Evolutionary conservation across 257 asterid genomes (phyloP).

Genomic region (Striga asiatica): DNA sequence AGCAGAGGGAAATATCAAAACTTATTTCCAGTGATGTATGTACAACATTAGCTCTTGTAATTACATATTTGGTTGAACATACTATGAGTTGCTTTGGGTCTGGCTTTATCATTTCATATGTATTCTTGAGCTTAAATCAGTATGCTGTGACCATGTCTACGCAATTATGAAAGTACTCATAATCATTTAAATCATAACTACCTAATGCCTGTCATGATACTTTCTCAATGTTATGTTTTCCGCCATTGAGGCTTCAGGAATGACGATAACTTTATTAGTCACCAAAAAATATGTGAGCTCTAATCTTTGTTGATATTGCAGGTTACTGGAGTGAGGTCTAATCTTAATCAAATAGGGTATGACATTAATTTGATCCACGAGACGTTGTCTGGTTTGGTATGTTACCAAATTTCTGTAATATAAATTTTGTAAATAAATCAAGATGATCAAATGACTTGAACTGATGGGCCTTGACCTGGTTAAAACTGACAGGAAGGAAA

Average conservation of each 20-base stretch:
- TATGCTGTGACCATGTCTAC: no score
- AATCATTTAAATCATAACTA: not conserved
- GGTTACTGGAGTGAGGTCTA: constrained; percentile 54
- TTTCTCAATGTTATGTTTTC: constrained; percentile 1
- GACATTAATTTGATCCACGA: constrained; percentile 54
- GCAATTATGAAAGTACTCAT: no score
- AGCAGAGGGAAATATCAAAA: constrained; percentile 54
- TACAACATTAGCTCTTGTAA: constrained; percentile 5
- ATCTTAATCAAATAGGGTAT: constrained; percentile 60
- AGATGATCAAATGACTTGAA: not conserved
- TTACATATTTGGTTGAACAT: not conserved
- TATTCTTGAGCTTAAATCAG: no score
- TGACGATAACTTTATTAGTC: not conserved
- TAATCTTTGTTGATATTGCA: constrained; percentile 24
- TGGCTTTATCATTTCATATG: not conserved
- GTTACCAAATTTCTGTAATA: constrained; percentile 13
- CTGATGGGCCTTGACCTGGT: constrained; percentile 12
- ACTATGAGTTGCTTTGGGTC: constrained; percentile 1
- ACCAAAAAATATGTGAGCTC: not conserved
- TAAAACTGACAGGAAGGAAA: constrained; percentile 63
- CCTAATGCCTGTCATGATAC: not conserved
- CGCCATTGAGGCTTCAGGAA: not conserved
- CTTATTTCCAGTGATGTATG: constrained; percentile 58
- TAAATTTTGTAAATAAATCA: not conserved
- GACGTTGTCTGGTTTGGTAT: constrained; percentile 69